Conservation (phyloP, 1,284 basidiomycete genomes). For the Gymnopus androsaceus region DNA sequence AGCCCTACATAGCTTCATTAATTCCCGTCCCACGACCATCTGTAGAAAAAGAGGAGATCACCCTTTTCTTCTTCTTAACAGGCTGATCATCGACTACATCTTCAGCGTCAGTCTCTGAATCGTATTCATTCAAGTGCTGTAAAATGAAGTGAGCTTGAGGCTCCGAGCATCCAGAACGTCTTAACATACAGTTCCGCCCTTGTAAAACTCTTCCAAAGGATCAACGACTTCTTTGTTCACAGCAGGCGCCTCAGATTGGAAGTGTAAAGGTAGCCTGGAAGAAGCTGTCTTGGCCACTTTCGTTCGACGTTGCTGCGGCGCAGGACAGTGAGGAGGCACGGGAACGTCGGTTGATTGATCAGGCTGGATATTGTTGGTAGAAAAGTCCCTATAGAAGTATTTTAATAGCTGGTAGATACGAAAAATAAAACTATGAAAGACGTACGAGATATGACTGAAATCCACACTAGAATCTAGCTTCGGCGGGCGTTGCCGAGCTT, state of each 20-base stretch:
- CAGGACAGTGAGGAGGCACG: neutral
- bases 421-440: constrained; percentile 6
- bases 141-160: neutral
- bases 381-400: constrained; percentile 32
- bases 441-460: constrained; percentile 43
- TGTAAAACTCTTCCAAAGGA: constrained; percentile 66
- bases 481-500: constrained; percentile 10
- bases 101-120: constrained; percentile 24
- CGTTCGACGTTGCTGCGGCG: neutral
- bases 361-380: neutral
- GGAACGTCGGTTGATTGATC: neutral
- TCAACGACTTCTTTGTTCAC: constrained; percentile 35
- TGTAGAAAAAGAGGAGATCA: neutral
- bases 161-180: neutral
- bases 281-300: neutral
- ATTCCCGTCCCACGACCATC: neutral
- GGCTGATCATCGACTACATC: constrained; percentile 22
- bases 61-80: neutral
- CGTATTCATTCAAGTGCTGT: neutral
- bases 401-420: neutral
- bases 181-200: no score
- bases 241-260: constrained; percentile 1
- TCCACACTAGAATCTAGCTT: constrained; percentile 28
- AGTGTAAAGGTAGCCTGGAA: constrained; percentile 10
- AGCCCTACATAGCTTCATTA: constrained; percentile 42